phyloP scores from a whole-genome alignment of 2,329 filamentous ascomycete species.

The Cercospora sp. region DNA sequence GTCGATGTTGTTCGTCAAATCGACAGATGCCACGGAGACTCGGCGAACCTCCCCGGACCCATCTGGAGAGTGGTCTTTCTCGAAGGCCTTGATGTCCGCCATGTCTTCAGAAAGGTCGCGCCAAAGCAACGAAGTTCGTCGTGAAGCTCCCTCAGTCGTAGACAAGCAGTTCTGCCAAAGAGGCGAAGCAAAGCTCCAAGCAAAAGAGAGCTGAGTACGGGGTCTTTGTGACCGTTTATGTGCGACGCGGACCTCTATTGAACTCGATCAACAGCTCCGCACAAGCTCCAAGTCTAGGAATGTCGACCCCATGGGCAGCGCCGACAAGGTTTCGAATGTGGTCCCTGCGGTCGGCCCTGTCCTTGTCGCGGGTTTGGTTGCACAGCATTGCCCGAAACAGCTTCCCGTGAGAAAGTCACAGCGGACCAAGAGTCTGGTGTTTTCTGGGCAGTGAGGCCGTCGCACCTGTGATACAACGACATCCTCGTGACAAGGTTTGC shows the following conservation, averaged over 20 bases:
- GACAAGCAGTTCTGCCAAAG: conserved; percentile 6
- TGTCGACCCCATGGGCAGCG: neutral
- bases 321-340: neutral
- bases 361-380: neutral
- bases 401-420: neutral
- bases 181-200: conserved; percentile 8
- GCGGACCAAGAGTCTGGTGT: conserved; percentile 8
- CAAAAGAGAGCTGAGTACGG: neutral
- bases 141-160: neutral
- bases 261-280: neutral
- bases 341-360: conserved; percentile 11
- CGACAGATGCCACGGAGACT: conserved; percentile 10
- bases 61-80: conserved; percentile 5
- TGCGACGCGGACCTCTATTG: neutral
- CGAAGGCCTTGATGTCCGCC: conserved; percentile 13
- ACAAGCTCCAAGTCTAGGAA: neutral
- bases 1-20: conserved; percentile 31
- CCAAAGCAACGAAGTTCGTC: neutral
- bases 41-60: conserved; percentile 12
- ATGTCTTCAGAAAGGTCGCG: neutral
- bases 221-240: neutral
- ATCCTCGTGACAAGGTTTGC: conserved; percentile 5
- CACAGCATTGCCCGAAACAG: conserved; percentile 11
- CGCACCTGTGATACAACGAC: neutral
- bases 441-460: conserved; percentile 6